Evolutionary conservation across 495 filamentous ascomycete species (phyloP).

Genomic region (Rostrohypoxylon terebratum): DNA sequence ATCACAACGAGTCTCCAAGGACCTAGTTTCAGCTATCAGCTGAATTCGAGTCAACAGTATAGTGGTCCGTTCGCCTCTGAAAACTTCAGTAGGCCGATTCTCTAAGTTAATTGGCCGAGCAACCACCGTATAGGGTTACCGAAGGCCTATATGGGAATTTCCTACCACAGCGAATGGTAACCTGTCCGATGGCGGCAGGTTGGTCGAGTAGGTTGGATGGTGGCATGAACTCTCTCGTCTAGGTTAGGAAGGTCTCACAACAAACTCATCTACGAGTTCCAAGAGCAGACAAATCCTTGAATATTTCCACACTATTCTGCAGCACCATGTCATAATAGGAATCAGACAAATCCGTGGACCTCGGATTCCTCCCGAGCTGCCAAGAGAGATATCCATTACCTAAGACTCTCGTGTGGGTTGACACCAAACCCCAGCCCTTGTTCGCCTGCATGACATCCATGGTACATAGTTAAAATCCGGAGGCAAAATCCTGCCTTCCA

Average conservation of each 20-base stretch:
- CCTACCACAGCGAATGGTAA: conserved; percentile 14
- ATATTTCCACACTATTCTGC: conserved; percentile 10
- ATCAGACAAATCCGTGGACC: not conserved
- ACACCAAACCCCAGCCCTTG: not conserved
- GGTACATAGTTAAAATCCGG: not conserved
- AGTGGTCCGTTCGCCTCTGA: not conserved
- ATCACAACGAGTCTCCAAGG: not conserved
- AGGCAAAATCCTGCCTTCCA: not conserved
- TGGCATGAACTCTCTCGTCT: conserved; percentile 8
- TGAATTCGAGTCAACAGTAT: not conserved
- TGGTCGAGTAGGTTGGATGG: not conserved
- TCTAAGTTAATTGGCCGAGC: conserved; percentile 38
- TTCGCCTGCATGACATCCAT: not conserved
- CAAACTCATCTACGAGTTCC: conserved; percentile 11
- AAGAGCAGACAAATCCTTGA: not conserved
- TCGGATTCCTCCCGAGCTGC: conserved; percentile 12
- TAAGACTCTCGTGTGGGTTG: not conserved
- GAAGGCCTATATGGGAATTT: conserved; percentile 2
- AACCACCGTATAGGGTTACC: conserved; percentile 25
- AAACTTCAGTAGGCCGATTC: conserved; percentile 12
- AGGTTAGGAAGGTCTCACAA: conserved; percentile 44
- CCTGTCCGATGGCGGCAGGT: conserved; percentile 37
- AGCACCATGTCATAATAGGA: not conserved
- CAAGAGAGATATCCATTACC: not conserved
- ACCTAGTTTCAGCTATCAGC: not conserved